Evolutionary conservation across 768 basidiomycete species (phyloP), one percentile per base, ranked within the genome.

Genomic region (Leucosporidium creatinivorum): DNA sequence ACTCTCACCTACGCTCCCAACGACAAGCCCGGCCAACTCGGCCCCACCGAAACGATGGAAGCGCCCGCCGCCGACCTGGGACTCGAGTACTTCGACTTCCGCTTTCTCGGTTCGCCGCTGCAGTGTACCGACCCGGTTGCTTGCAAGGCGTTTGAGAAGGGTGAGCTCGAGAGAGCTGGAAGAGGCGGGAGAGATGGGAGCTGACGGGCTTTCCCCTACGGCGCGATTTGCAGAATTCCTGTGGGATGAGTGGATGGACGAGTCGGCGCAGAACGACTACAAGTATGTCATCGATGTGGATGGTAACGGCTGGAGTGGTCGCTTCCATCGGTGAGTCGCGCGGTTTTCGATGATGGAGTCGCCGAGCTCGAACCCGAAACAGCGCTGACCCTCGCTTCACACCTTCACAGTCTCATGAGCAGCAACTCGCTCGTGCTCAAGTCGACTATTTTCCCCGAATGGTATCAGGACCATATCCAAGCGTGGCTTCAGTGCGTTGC

Each of bases 261-360:
- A 77, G 62, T 76, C 76, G 21, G 68, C 73, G 19, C 73, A 79
- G 66, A 79, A 79, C 68, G 60, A 74, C 58, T 77, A 80, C 74
- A 80, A 80, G 67, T 80, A 78, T 72, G 66, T 73, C 89, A 77
- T 92, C 65, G 93, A 97, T 78, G 66, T 96, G 62, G 93, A 97
- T 75, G 93, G 93, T 15, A 93, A 92, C 87, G 87, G 89, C 21
- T 98, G 96, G 78, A 58, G 88, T 31, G 93, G 87, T 4, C 83
- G 91, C 18, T 93, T 96, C 77, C 85, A 91, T 83, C 82, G 87
- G 3, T 63, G 31, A 12, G 68, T 50, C 7, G 0, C 17, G 4
- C 33, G 50, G 44, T 13, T 21, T 6, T 9, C 26, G 47, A 23
- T 17, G 47, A 2, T 54, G 9, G 6, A 5, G 0, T 9, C 39